Percentiles rank a stretch among this genome's conserved stretches.
Evolutionary conservation across 192 early-diverging fungal species (phyloP).

Genomic region (Linnemannia zychae): DNA sequence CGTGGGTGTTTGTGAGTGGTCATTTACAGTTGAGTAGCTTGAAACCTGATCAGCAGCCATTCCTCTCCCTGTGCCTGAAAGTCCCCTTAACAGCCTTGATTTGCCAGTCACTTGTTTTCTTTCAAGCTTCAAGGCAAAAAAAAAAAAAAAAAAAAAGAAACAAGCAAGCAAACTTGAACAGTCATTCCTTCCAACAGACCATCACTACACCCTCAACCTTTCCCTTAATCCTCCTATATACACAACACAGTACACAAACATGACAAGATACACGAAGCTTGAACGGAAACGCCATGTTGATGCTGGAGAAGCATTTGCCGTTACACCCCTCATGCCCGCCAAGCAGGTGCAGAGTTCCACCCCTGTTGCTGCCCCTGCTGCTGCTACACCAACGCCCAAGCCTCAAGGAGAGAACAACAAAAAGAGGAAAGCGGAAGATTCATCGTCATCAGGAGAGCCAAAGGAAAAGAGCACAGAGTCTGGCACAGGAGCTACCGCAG

Average conservation of each 20-base stretch:
- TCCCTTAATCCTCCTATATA: neutral
- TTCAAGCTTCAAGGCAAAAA: neutral
- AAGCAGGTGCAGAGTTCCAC: slow-evolving; percentile 27
- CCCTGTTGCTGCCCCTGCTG: neutral
- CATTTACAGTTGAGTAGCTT: no score
- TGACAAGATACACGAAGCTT: slow-evolving; percentile 67
- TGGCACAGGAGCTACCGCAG: slow-evolving; percentile 10
- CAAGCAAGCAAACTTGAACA: no score
- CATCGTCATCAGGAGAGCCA: neutral
- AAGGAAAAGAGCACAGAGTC: neutral
- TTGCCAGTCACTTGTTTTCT: slow-evolving; percentile 13
- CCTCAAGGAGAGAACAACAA: slow-evolving; percentile 7
- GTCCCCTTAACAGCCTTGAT: slow-evolving; percentile 1
- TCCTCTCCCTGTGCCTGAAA: neutral
- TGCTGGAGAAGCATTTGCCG: slow-evolving; percentile 46
- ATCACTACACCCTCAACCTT: neutral
- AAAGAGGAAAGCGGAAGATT: slow-evolving; percentile 35
- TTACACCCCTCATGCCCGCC: slow-evolving; percentile 52
- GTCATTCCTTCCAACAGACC: slow-evolving; percentile 13
- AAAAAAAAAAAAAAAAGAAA: slow-evolving; percentile 23
- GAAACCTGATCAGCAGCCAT: neutral
- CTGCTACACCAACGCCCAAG: neutral
- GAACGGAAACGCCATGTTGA: slow-evolving; percentile 59
- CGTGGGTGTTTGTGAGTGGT: no score
- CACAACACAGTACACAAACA: slow-evolving; percentile 13